A percentile compares a stretch with the other conserved stretches of the same genome.
Conservation (phyloP, 805 yeast species). For the Vanderwaltozyma yarrowii region DNA sequence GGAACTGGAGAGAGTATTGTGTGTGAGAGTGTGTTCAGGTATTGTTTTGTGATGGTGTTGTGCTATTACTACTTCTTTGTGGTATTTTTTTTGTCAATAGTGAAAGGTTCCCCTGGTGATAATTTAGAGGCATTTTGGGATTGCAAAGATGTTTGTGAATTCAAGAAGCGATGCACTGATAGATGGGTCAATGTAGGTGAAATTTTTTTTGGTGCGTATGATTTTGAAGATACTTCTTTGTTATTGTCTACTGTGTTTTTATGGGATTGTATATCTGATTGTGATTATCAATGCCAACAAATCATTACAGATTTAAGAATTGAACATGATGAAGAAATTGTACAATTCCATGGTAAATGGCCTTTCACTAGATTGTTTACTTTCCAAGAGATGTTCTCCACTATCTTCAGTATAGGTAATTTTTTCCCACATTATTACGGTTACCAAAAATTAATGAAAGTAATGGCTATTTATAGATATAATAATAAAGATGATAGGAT, state of each 20-base stretch:
- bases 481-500: background rate
- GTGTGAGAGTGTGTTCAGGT: too few species aligned
- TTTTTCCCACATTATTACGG: slow-evolving; percentile 54
- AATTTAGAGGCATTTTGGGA: slow-evolving; percentile 44
- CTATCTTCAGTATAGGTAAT: slow-evolving; percentile 66
- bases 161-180: slow-evolving; percentile 14
- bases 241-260: slow-evolving; percentile 35
- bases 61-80: background rate
- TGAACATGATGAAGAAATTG: slow-evolving; percentile 39
- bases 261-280: slow-evolving; percentile 73
- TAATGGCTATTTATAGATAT: background rate
- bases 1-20: too few species aligned
- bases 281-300: slow-evolving; percentile 91
- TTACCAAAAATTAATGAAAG: slow-evolving; percentile 25
- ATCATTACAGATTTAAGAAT: slow-evolving; percentile 50
- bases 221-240: slow-evolving; percentile 22
- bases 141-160: slow-evolving; percentile 45
- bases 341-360: slow-evolving; percentile 97
- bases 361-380: slow-evolving; percentile 76
- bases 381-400: slow-evolving; percentile 74
- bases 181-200: slow-evolving; percentile 15
- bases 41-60: background rate
- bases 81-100: background rate
- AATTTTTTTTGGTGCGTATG: slow-evolving; percentile 15
- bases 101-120: slow-evolving; percentile 45